Evolutionary conservation across 2,329 filamentous ascomycete species (phyloP), one percentile per base, ranked within the genome.

Genomic region (Nemania serpens): DNA sequence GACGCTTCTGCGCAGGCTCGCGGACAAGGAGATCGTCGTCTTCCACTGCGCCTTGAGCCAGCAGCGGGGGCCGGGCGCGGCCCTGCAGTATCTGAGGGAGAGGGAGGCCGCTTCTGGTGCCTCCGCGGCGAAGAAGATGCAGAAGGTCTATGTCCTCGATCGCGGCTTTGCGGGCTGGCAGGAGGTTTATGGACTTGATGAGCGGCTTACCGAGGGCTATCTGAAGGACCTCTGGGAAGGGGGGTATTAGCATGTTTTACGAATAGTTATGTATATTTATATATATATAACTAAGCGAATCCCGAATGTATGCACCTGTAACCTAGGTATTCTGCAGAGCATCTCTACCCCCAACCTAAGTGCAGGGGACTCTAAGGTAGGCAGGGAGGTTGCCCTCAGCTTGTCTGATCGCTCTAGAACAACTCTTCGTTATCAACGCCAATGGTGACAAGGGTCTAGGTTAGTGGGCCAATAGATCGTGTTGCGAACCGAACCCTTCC

Each of bases 41-140:
- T 99, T 99, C 75, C 95, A 99, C 78, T 99, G 95, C 77, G 90
- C 91, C 17, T 80, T 98, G 57, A 94, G 90, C 68, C 95, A 98
- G 79, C 90, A 97, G 78, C 84, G 95, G 0, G 95, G 95, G 0
- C 95, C 95, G 0, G 84, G 84, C 52, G 93, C 94, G 3, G 95
- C 95, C 3, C 77, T 97, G 68, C 82, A 84, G 70, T 98, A 97
- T 75, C 68, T 93, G 62, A 80, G 90, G 37, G 90, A 93, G 77
- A 81, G 87, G 48, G 86, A 89, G 67, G 79, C 82, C 13, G 5
- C 20, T 7, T 10, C 3, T 5, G 18, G n/a, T 2, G 17, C 2
- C 5, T 53, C 41, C 57, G 18, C 67, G 68, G 68, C 53, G 17
- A 69, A 60, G 63, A 12, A 72, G 72, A 53, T 76, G 37, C 94